A percentile compares a stretch with the other conserved stretches of the same genome.
Evolutionary conservation across 805 yeast species (phyloP).

Genomic region (Ogataea polymorpha): DNA sequence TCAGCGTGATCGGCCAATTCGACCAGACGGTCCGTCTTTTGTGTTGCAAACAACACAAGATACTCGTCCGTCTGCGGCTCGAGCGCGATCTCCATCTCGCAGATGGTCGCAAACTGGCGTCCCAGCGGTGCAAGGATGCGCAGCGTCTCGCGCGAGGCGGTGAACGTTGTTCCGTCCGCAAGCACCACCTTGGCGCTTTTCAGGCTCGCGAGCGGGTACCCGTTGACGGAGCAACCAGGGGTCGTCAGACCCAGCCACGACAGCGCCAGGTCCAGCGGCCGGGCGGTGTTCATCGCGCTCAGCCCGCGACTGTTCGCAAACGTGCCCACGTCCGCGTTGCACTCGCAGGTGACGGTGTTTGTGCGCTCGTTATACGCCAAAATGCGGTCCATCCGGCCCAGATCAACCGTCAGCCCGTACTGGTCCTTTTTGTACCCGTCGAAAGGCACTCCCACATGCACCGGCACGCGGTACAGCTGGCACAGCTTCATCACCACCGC

Average conservation of each 20-base stretch:
- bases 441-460: conserved; percentile 14
- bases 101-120: conserved; percentile 17
- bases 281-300: conserved; percentile 1
- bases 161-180: conserved; percentile 27
- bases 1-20: neutral
- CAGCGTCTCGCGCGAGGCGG: conserved; percentile 7
- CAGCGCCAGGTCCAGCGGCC: conserved; percentile 21
- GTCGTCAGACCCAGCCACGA: conserved; percentile 17
- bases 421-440: conserved; percentile 6
- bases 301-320: conserved; percentile 2
- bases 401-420: conserved; percentile 13
- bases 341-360: conserved; percentile 8
- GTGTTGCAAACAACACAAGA: neutral
- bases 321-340: conserved; percentile 7
- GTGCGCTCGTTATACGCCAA: conserved; percentile 2
- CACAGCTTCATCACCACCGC: conserved; percentile 23
- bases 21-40: neutral
- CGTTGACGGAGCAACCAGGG: conserved; percentile 3
- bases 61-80: conserved; percentile 4
- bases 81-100: conserved; percentile 16
- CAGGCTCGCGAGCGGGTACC: conserved; percentile 11
- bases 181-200: conserved; percentile 23
- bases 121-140: conserved; percentile 13
- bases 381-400: conserved; percentile 15
- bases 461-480: conserved; percentile 28